Evolutionary conservation across 352 stramenopile species (phyloP), one percentile per base, ranked within the genome.

Genomic region (Pythium sp.): DNA sequence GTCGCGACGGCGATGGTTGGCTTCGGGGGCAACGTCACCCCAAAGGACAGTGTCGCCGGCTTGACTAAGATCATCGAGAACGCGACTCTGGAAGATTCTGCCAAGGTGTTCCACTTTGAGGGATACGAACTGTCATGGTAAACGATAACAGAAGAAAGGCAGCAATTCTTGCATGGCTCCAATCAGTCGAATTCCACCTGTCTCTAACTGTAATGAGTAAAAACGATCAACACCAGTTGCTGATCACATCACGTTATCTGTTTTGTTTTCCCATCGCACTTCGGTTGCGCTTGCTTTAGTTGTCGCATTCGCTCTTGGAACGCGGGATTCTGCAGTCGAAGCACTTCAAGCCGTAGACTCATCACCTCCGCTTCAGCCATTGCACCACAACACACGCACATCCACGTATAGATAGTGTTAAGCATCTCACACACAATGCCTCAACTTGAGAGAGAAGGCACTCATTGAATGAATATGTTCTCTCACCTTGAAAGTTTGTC

Each of bases 51-150:
- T 58, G 83, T 86, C 24, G 73, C 43, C 3, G 70, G 76, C 12
- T 61, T 93, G 64, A 76, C 79, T 57, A 78, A 76, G 61, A 80
- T 90, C 65, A 81, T 93, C 30, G 75, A 76, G 2, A 73, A 76
- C 24, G 80, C 79, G 28, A 86, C 76, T 30, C 64, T 87, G 24
- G 78, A 78, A 20, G 81, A 93, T 62, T 76, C 76, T 30, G 72
- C 79, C 70, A 72, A 81, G 67, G 76, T 91, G 41, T 78, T 74
- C 32, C 80, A 88, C 69, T 85, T 77, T 49, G 69, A 87, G 58
- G 81, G 82, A 26, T 64, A 82, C 26, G 69, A 77, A 2, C 60
- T 91, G 49, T 78, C 84, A n/a, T 91, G 82, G 84, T 92, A 82
- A 68, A 24, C 12, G 14, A 11, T 14, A 14, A 8, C 22, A 15